Base-by-base conservation (phyloP, 2,329 filamentous ascomycete species). In the Lecanicillium sp. region DNA sequence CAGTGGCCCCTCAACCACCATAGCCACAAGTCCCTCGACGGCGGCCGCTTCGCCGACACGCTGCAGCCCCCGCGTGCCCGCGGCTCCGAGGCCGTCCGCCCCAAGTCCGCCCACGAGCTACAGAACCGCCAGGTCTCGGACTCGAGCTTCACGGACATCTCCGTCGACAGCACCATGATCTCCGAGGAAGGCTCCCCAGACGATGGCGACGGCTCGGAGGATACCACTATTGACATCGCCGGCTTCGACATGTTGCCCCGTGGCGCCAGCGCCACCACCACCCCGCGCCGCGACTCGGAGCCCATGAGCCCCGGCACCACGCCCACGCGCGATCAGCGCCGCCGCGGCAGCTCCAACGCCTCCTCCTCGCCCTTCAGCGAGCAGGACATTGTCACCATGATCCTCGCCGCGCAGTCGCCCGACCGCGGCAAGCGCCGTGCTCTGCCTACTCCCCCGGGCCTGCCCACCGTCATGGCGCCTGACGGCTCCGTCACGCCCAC, bases 311-410 rank as follows among this genome's bases (percentile, higher is more conserved):
- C 48, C 11, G n/a, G n/a, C n/a, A 17, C 27, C 36, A 48, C 52
- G 2, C 46, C 51, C 1, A 45, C 11, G 8, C 49, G 27, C 21
- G 5, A 27, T 6, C 47, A 39, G 20, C 44, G 29, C 26, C 11
- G 21, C 5, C 49, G 39, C 26, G 17, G 26, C 9, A 43, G 30
- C 5, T 48, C 50, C 14, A 55, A 55, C 7, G 47, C 57, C 24
- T 56, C 59, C 6, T 63, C 63, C 0, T 62, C 62, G 26, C 60
- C 63, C 1, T 65, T 60, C 33, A 60, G 61, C 37, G 65, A 67
- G 42, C 53, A 59, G 4, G 63, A 68, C 5, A 58, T 68, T 42
- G 26, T 67, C 19, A 57, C 58, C 2, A 52, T 67, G 15, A 51
- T 67, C 6, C 49, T 65, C 30, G 54, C 58, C 0, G 56, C 49